Conservation (phyloP, 2,329 filamentous ascomycete species). For the Pyrenophora tritici-repentis region DNA sequence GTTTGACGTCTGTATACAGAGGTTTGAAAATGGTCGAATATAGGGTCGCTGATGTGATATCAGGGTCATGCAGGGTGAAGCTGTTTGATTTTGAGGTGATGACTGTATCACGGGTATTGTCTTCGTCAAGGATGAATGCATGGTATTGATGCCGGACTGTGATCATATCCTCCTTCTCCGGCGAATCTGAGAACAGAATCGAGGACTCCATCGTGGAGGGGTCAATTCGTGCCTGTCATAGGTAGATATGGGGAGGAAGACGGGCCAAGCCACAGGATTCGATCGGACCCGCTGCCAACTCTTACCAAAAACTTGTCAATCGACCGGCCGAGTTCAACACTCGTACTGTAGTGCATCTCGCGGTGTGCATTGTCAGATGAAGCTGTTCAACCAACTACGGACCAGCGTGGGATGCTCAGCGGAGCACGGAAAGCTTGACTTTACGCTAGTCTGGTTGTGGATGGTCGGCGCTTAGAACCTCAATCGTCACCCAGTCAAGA, state of each 20-base stretch:
- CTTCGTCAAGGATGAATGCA: not conserved
- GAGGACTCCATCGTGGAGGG: slow-evolving; percentile 2
- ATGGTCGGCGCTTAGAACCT: slow-evolving; percentile 26
- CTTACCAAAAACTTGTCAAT: not conserved
- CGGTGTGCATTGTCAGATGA: slow-evolving; percentile 10
- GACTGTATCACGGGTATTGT: not conserved
- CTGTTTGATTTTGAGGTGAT: slow-evolving; percentile 2
- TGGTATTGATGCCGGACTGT: slow-evolving; percentile 9
- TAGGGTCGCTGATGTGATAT: slow-evolving; percentile 14
- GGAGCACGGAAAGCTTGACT: slow-evolving; percentile 28
- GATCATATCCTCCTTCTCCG: slow-evolving; percentile 6
- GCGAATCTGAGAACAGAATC: slow-evolving; percentile 8
- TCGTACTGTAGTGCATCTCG: slow-evolving; percentile 5
- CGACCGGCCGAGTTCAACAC: slow-evolving; percentile 10
- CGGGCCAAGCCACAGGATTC: not conserved
- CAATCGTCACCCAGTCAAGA: slow-evolving; percentile 24
- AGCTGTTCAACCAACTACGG: slow-evolving; percentile 22
- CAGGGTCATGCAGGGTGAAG: slow-evolving; percentile 5
- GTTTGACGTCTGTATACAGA: slow-evolving; percentile 25
- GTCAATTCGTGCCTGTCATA: not conserved
- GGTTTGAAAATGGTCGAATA: slow-evolving; percentile 11
- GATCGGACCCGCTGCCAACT: slow-evolving; percentile 2
- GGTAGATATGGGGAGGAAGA: not conserved
- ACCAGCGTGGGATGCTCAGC: slow-evolving; percentile 6
- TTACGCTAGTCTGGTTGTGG: slow-evolving; percentile 10